Conservation (phyloP, 768 basidiomycete genomes). For the Arthromyces matolae region DNA sequence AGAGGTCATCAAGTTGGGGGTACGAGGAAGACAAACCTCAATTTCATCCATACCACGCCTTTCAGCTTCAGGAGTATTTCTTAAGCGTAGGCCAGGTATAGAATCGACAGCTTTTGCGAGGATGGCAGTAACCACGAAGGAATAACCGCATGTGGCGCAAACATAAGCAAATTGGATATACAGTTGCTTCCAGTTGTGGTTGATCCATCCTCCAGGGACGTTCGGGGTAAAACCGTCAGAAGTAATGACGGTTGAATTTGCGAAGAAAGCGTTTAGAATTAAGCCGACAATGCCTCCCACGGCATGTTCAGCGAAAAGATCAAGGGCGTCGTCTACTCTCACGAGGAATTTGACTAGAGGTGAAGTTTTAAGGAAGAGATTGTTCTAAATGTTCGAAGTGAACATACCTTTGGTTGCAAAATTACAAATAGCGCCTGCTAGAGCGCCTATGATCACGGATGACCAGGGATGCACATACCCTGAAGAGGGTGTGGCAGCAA, state of each 20-base stretch:
- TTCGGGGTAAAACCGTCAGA: slow-evolving; percentile 64
- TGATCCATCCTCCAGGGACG: slow-evolving; percentile 64
- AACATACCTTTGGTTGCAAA: slow-evolving; percentile 76
- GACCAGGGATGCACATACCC: slow-evolving; percentile 80
- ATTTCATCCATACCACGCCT: slow-evolving; percentile 66
- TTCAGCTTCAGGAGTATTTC: slow-evolving; percentile 54
- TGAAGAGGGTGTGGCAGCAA: slow-evolving; percentile 85
- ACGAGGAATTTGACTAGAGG: slow-evolving; percentile 62
- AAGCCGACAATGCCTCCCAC: slow-evolving; percentile 80
- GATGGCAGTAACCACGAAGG: slow-evolving; percentile 57
- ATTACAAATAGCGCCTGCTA: slow-evolving; percentile 73
- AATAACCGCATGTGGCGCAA: slow-evolving; percentile 53
- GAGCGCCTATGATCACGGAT: slow-evolving; percentile 68
- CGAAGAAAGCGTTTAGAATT: slow-evolving; percentile 72
- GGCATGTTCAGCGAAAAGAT: slow-evolving; percentile 90
- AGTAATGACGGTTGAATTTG: slow-evolving; percentile 54
- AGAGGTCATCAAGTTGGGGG: background rate
- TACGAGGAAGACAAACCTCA: slow-evolving; percentile 43
- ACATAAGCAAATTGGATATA: slow-evolving; percentile 73
- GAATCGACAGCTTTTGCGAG: slow-evolving; percentile 55
- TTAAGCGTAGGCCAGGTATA: slow-evolving; percentile 55
- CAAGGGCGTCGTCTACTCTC: slow-evolving; percentile 82
- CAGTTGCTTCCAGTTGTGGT: slow-evolving; percentile 74
- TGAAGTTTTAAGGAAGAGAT: slow-evolving; percentile 2
- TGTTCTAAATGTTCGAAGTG: background rate